phyloP scores from a whole-genome alignment of 495 filamentous ascomycete genomes.

The Xanthoparmelia taractica region DNA sequence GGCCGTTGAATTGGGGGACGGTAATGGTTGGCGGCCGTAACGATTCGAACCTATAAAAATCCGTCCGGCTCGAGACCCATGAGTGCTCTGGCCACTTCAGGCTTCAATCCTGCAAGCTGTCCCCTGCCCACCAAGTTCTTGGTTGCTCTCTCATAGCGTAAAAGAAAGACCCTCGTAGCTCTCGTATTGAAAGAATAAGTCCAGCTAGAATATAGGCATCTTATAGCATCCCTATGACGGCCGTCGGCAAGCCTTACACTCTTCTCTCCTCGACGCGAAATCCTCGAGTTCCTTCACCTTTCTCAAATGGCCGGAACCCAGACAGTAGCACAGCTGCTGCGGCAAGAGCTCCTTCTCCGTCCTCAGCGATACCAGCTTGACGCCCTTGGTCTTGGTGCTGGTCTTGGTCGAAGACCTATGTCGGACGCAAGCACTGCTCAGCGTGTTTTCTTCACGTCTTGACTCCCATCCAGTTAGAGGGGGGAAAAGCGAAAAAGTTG shows the following conservation, averaged over 20 bases:
- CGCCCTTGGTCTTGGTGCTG: background rate
- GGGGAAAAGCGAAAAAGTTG: constrained; percentile 9
- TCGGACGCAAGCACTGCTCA: background rate
- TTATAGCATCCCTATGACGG: background rate
- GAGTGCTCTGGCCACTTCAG: too few relatives aligned
- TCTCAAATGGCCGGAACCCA: background rate
- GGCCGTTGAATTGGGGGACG: too few relatives aligned
- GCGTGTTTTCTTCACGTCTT: background rate
- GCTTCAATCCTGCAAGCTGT: too few relatives aligned
- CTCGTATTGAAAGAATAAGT: too few relatives aligned
- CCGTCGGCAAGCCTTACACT: background rate
- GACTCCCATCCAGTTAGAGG: background rate
- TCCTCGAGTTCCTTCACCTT: background rate
- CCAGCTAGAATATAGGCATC: too few relatives aligned
- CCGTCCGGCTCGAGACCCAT: too few relatives aligned
- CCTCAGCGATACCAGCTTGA: background rate
- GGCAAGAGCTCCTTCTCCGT: background rate
- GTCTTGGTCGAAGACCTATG: background rate
- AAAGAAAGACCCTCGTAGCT: too few relatives aligned
- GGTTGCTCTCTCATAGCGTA: too few relatives aligned
- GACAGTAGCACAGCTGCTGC: constrained; percentile 1
- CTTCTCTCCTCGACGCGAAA: background rate
- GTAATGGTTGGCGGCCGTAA: too few relatives aligned
- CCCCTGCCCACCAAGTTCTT: too few relatives aligned
- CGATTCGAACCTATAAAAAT: too few relatives aligned